phyloP scores from a whole-genome alignment of 495 filamentous ascomycete genomes.

The Usnea hakonensis region DNA sequence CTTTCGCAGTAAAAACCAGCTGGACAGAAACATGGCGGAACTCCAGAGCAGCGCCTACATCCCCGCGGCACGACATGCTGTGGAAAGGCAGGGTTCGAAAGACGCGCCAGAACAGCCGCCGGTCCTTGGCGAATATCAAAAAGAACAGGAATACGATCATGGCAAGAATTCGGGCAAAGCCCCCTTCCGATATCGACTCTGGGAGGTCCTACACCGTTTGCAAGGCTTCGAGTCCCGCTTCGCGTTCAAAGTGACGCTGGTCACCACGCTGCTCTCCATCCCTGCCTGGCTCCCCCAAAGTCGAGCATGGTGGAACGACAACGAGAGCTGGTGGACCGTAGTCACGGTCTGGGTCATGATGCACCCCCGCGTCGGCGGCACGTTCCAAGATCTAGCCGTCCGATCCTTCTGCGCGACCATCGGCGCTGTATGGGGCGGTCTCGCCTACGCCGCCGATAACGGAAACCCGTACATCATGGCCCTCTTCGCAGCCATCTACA shows the following conservation, averaged over 20 bases:
- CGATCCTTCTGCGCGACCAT: constrained; percentile 39
- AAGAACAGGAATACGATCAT: constrained; percentile 12
- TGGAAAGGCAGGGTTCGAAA: constrained; percentile 22
- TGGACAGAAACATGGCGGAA: constrained; percentile 35
- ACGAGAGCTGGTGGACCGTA: constrained; percentile 51
- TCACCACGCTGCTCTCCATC: constrained; percentile 43
- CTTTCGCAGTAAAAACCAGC: constrained; percentile 43
- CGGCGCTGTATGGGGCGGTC: constrained; percentile 47
- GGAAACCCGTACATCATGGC: constrained; percentile 49
- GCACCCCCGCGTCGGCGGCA: constrained; percentile 51
- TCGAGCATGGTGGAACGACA: constrained; percentile 44
- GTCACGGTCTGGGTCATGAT: constrained; percentile 53
- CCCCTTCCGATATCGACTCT: constrained; percentile 37
- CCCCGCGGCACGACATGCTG: constrained; percentile 23
- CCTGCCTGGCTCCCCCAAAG: constrained; percentile 44
- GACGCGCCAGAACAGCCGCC: constrained; percentile 14
- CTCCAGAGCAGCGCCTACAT: constrained; percentile 31
- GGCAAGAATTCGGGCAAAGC: constrained; percentile 23
- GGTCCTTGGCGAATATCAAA: constrained; percentile 22
- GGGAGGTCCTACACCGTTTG: constrained; percentile 43
- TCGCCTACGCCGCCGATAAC: constrained; percentile 40
- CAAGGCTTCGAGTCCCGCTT: constrained; percentile 53
- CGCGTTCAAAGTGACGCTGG: constrained; percentile 47
- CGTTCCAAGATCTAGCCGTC: constrained; percentile 45
- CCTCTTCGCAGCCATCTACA: constrained; percentile 47